phyloP scores from a whole-genome alignment of 2,329 filamentous ascomycete genomes.

The Fragosphaeria purpurea region DNA sequence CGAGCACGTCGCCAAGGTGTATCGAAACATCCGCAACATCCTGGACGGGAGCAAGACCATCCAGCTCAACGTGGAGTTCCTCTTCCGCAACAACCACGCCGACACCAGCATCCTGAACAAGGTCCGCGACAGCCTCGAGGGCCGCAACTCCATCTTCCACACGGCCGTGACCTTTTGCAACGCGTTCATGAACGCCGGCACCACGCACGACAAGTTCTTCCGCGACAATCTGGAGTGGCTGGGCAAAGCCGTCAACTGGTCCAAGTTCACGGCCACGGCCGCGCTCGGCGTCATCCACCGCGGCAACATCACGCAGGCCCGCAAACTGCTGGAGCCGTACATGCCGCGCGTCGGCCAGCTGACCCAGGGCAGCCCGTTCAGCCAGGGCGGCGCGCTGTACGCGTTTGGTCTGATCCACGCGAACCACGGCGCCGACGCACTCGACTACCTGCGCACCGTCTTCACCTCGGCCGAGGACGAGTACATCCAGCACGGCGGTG shows the following conservation, averaged over 20 bases:
- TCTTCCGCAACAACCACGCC: conserved; percentile 79
- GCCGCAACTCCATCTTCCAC: conserved; percentile 96
- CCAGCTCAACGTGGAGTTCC: conserved; percentile 88
- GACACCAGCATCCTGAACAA: conserved; percentile 92
- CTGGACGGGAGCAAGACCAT: conserved; percentile 89
- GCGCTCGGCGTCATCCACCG: conserved; percentile 94
- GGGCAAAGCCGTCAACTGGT: conserved; percentile 98
- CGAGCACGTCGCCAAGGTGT: conserved; percentile 45
- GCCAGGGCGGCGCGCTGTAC: conserved; percentile 90
- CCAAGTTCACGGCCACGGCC: conserved; percentile 95
- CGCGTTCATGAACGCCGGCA: conserved; percentile 98
- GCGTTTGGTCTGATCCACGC: conserved; percentile 94
- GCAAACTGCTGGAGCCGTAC: conserved; percentile 90
- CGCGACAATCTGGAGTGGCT: conserved; percentile 96
- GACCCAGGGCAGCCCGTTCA: conserved; percentile 79
- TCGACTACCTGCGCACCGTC: conserved; percentile 67
- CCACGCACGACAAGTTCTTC: conserved; percentile 97
- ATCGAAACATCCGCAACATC: conserved; percentile 54
- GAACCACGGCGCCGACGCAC: conserved; percentile 87
- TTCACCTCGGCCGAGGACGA: conserved; percentile 74
- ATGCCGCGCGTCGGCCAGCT: conserved; percentile 69
- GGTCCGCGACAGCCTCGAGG: conserved; percentile 88
- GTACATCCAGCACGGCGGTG: conserved; percentile 93
- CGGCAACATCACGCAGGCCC: conserved; percentile 85
- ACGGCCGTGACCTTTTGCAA: conserved; percentile 96